phyloP scores from a whole-genome alignment of 108 stramenopile species.

The Nitzschia sp. region DNA sequence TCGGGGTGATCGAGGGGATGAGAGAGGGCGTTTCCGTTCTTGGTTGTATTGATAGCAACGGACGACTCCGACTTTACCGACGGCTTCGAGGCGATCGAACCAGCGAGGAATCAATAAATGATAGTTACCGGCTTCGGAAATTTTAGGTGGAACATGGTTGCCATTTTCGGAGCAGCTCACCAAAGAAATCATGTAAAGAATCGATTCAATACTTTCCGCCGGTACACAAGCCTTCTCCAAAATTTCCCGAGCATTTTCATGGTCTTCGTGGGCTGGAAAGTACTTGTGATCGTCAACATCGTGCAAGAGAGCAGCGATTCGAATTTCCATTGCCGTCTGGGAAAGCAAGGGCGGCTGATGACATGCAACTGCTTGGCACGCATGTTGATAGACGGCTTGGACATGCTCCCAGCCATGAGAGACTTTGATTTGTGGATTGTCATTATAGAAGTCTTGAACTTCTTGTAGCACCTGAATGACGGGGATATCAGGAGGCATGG shows the following conservation, averaged over 20 bases:
- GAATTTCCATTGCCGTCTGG: conserved; percentile 41
- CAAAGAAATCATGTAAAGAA: conserved; percentile 60
- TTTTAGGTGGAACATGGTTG: conserved; percentile 52
- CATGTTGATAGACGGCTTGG: conserved; percentile 52
- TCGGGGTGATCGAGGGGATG: conserved; percentile 40
- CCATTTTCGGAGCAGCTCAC: conserved; percentile 68
- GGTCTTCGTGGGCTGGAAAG: conserved; percentile 42
- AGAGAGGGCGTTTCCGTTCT: conserved; percentile 48
- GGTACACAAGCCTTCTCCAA: neutral
- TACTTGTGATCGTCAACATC: conserved; percentile 76
- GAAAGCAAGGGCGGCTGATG: conserved; percentile 11
- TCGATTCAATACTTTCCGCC: neutral
- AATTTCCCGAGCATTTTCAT: conserved; percentile 1
- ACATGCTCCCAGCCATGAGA: conserved; percentile 63
- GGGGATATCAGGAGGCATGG: no score
- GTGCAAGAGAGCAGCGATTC: conserved; percentile 64
- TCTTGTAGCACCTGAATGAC: neutral
- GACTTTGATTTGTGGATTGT: conserved; percentile 49
- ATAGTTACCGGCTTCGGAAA: conserved; percentile 42
- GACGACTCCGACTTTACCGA: conserved; percentile 65
- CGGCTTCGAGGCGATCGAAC: conserved; percentile 75
- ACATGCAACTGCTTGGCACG: conserved; percentile 41
- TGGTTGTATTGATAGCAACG: conserved; percentile 71
- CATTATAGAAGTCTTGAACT: conserved; percentile 38
- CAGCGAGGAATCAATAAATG: conserved; percentile 66